Base-by-base conservation (phyloP, 208 protist species). In the Wallacemonas sp. region DNA sequence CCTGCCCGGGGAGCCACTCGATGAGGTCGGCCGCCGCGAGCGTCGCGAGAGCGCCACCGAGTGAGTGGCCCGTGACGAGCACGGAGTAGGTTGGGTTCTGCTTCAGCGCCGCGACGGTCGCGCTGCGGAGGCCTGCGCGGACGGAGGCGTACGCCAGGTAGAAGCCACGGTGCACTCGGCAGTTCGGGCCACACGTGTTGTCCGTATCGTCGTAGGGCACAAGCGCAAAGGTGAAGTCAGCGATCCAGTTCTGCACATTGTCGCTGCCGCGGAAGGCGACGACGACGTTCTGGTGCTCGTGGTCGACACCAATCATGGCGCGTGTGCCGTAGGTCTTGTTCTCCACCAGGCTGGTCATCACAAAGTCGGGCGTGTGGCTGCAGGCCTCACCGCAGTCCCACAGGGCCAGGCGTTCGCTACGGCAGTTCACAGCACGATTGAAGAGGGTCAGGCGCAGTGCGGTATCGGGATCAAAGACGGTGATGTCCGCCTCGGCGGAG, bases 1-100 rank as follows among this genome's bases (percentile, higher is more conserved):
- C 4, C 25, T 55, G 48, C 26, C 20, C 18, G 28, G 49, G 49
- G 5, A 26, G 57, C 39, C 33, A 67, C 26, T 65, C 45, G 25
- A 29, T 57, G 32, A 82, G n/a, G 39, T 87, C 76, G 1, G 65
- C 61, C 0, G 67, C 72, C 0, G 73, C 68, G 32, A 83, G 72
- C 23, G 46, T 23, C 14, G 84, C 79, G 7, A 86, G 26, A 7
- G 83, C 83, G 23, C 59, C 83, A 26, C 84, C 84, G 25, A 87
- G 59, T 16, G 76, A 84, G 77, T 90, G 84, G 18, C 84, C 84
- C 7, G 77, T 82, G 20, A 85, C 66, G 22, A 85, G 44, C 3
- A 87, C 20, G n/a, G 45, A 12, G 49, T 63, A 66, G 3, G 8
- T 54, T 7, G 72, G 72, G 57, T 81, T 45, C 23, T 32, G 18